Percentiles rank a stretch among this genome's conserved stretches.
Conservation (phyloP, 768 basidiomycete species). For the Lyophyllum semitale region DNA sequence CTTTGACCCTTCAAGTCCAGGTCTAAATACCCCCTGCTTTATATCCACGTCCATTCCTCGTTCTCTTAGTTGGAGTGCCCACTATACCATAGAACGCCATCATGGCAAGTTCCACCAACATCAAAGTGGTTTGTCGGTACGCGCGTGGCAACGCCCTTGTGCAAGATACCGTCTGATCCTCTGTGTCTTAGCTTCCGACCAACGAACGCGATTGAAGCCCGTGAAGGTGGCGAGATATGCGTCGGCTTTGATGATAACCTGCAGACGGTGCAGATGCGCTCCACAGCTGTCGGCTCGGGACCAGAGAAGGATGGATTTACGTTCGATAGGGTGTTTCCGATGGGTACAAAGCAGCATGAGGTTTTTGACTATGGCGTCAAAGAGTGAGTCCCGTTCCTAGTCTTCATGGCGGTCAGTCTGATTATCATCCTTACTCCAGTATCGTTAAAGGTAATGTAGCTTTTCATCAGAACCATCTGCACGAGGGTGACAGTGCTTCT, state of each 20-base stretch:
- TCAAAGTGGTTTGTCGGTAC: conserved; percentile 99
- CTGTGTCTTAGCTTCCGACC: conserved; percentile 79
- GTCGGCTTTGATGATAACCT: conserved; percentile 87
- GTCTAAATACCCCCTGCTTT: conserved; percentile 15
- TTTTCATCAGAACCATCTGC: conserved; percentile 5
- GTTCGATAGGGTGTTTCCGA: conserved; percentile 95
- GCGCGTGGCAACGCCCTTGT: conserved; percentile 29
- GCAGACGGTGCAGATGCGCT: conserved; percentile 81
- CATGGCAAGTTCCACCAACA: conserved; percentile 82
- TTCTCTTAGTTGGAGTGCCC: conserved; percentile 19
- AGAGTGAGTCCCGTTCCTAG: conserved; percentile 62
- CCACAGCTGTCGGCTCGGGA: conserved; percentile 66
- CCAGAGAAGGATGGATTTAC: conserved; percentile 98
- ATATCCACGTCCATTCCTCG: conserved; percentile 7
- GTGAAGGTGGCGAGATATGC: conserved; percentile 88
- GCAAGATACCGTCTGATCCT: conserved; percentile 14
- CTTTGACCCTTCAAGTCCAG: conserved; percentile 14
- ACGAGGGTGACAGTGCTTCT: conserved; percentile 1
- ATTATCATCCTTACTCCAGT: conserved; percentile 39
- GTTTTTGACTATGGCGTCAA: conserved; percentile 99
- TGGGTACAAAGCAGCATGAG: conserved; percentile 86
- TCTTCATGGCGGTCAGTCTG: conserved; percentile 15
- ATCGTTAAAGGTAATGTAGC: conserved; percentile 79
- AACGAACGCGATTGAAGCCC: conserved; percentile 85
- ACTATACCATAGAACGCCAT: conserved; percentile 25